phyloP scores from a whole-genome alignment of 2,329 filamentous ascomycete species.

The Ceratocystis alfenasii region DNA sequence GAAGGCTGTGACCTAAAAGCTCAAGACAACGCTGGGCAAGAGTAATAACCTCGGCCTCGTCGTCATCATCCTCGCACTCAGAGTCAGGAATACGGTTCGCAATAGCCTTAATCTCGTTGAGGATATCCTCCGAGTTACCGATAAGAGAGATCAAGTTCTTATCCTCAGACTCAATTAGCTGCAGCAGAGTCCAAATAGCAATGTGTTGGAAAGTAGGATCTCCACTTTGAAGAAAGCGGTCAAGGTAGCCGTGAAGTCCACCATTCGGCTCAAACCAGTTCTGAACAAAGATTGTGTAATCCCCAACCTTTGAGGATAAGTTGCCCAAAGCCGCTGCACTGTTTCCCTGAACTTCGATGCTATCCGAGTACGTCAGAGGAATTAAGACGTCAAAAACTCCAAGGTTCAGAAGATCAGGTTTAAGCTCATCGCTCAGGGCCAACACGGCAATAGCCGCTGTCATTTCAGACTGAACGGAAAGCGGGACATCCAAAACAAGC shows the following conservation, averaged over 20 bases:
- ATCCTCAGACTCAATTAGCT: slow-evolving; percentile 91
- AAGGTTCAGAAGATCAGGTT: slow-evolving; percentile 76
- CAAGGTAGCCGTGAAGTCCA: slow-evolving; percentile 90
- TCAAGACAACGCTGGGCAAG: slow-evolving; percentile 84
- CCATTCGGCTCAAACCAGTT: slow-evolving; percentile 89
- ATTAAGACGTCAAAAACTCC: slow-evolving; percentile 96
- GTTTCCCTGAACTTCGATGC: slow-evolving; percentile 96
- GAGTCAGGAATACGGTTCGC: slow-evolving; percentile 76
- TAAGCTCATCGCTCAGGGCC: slow-evolving; percentile 88
- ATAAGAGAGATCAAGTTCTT: slow-evolving; percentile 79
- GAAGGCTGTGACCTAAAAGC: slow-evolving; percentile 61
- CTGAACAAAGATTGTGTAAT: slow-evolving; percentile 90
- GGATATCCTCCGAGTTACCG: slow-evolving; percentile 78
- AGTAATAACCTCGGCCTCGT: slow-evolving; percentile 84
- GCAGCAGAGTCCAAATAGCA: slow-evolving; percentile 92
- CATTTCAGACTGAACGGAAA: slow-evolving; percentile 97
- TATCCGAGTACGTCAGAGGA: slow-evolving; percentile 84
- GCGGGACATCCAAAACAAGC: slow-evolving; percentile 79
- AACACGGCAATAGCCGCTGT: slow-evolving; percentile 97
- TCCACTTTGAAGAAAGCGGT: slow-evolving; percentile 81
- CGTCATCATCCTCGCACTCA: slow-evolving; percentile 57
- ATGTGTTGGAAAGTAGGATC: slow-evolving; percentile 99
- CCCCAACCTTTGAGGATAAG: slow-evolving; percentile 91
- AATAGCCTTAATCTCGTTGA: slow-evolving; percentile 83
- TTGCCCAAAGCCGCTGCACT: slow-evolving; percentile 93